Conservation (phyloP, 73 alveolate genomes). For the Strombidium stylifer region DNA sequence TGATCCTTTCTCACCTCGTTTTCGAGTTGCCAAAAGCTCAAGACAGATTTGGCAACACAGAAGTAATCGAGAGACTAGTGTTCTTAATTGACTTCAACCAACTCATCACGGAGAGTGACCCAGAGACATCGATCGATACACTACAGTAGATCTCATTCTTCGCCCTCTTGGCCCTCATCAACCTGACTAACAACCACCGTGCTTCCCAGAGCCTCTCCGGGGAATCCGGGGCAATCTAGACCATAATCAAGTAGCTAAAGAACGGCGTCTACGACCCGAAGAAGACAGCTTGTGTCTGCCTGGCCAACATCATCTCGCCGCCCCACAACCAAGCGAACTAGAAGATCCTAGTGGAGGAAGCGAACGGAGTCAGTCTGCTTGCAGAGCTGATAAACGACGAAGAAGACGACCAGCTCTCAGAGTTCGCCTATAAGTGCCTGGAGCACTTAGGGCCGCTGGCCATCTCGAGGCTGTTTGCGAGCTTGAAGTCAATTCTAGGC, state of each 20-base stretch:
- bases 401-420: constrained; percentile 53
- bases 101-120: constrained; percentile 36
- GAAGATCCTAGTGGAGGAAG: no score
- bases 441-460: constrained; percentile 26
- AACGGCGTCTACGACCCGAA: constrained; percentile 35
- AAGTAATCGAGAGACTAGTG: constrained; percentile 10
- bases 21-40: no score
- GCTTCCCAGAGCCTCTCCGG: constrained; percentile 2
- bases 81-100: constrained; percentile 28
- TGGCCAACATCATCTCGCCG: constrained; percentile 11
- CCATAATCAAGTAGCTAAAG: constrained; percentile 6
- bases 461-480: background rate
- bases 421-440: constrained; percentile 43
- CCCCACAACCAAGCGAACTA: no score
- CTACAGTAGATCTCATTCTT: constrained; percentile 36
- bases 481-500: background rate
- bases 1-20: no score
- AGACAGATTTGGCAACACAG: no score
- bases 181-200: constrained; percentile 15
- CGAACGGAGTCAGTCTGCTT: constrained; percentile 35
- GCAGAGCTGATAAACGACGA: constrained; percentile 43
- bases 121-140: constrained; percentile 10
- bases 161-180: constrained; percentile 19
- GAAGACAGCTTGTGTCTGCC: constrained; percentile 43
- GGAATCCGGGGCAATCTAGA: constrained; percentile 10